Evolutionary conservation across 106 monocot species (phyloP), one percentile per base, ranked within the genome.

Genomic region (Xerophyta viscosa): DNA sequence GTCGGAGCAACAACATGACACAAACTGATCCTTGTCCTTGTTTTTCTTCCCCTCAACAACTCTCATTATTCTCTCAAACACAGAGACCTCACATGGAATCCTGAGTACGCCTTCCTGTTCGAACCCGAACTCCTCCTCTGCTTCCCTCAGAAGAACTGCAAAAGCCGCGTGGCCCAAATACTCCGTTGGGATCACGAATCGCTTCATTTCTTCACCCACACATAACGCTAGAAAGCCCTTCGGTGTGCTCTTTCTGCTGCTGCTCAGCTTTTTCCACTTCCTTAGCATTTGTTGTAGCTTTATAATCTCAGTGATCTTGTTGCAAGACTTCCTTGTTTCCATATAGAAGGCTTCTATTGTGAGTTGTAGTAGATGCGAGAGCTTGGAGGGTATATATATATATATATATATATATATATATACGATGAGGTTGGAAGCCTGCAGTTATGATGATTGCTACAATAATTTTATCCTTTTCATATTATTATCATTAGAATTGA

Each of bases 101-200:
- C 71, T 75, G 30, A 79, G 52, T 13, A 71, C 74, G 2, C 75
- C 78, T 43, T 78, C 71, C 20, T 75, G 78, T 23, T 79, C 58
- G 56, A 79, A 79, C 20, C 84, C 84, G 36, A 84, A 79, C 61
- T 84, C 84, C 60, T 84, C 78, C 37, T 84, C 84, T 14, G 79
- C 75, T 41, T 79, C 49, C 24, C 56, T 62, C 20, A 84, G 68
- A 24, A 84, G 71, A 18, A 61, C 37, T 36, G 50, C 65, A 43
- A 79, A 79, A 4, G 71, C 64, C 67, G 67, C 26, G 66, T 84
- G 75, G 20, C 71, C 47, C 60, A 79, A 30, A 20, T 68, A 75
- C 54, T 74, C 75, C 12, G 68, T 84, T 2, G 84, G 84, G 37
- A 79, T 79, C 25, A 84, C 75, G 31, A 75, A 75, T 41, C 79